A percentile compares a stretch with the other conserved stretches of the same genome.
These are phyloP conservation scores for Polyporus arcularius DNA, from an alignment of 768 basidiomycete species.

Conservation along the genomic window DNA sequence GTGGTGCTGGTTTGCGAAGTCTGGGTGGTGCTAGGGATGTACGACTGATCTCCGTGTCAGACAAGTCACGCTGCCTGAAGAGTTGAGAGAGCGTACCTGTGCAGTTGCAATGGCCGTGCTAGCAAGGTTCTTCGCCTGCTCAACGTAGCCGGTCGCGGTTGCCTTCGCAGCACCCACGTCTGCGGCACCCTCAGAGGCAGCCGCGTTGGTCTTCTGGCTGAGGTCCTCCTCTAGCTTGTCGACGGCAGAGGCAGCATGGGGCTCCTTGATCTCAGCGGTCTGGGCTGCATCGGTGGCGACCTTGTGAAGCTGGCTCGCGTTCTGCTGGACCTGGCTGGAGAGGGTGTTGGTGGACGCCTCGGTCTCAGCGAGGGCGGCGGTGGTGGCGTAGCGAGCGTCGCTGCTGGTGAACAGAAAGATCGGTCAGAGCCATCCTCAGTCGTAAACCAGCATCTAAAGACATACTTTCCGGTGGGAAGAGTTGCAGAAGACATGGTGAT, in stretches of 20 bases:
- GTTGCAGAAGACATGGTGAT: slow-evolving; percentile 15
- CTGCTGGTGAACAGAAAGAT: slow-evolving; percentile 9
- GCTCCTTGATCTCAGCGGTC: slow-evolving; percentile 45
- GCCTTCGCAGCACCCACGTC: slow-evolving; percentile 50
- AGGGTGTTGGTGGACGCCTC: slow-evolving; percentile 45
- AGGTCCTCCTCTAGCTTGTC: slow-evolving; percentile 32
- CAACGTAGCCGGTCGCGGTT: slow-evolving; percentile 49
- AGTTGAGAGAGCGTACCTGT: slow-evolving; percentile 33
- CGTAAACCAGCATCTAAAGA: slow-evolving; percentile 4
- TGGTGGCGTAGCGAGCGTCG: slow-evolving; percentile 47
- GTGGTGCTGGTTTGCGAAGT: slow-evolving; percentile 5
- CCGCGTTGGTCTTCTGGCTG: slow-evolving; percentile 45
- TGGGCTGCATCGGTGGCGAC: slow-evolving; percentile 55
- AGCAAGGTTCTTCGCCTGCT: slow-evolving; percentile 54
- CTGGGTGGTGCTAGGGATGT: slow-evolving; percentile 6
- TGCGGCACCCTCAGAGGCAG: slow-evolving; percentile 56
- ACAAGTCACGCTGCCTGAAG: neutral
- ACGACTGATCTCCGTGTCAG: slow-evolving; percentile 4
- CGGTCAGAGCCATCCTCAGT: neutral
- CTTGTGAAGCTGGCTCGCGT: slow-evolving; percentile 45
- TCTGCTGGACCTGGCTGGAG: slow-evolving; percentile 47
- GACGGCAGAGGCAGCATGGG: slow-evolving; percentile 26
- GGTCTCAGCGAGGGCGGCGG: slow-evolving; percentile 53
- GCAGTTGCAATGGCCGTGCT: slow-evolving; percentile 45
- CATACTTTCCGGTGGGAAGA: slow-evolving; percentile 18